Conservation (phyloP, 805 yeast genomes). For the Candida michaelii region DNA sequence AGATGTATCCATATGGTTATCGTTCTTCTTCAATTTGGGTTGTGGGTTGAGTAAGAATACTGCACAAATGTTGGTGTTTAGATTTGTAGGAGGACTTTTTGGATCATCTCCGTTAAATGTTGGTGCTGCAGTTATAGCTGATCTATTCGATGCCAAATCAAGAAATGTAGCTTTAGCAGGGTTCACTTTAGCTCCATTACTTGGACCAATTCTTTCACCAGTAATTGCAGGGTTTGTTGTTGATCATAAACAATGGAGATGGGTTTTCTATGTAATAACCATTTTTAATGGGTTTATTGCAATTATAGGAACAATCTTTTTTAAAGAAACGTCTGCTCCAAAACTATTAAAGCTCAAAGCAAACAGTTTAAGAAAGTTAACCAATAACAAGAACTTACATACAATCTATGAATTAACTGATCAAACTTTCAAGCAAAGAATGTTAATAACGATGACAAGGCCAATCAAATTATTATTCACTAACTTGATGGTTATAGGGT, state of each 20-base stretch:
- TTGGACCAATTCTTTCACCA: constrained; percentile 71
- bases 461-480: constrained; percentile 53
- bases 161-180: constrained; percentile 58
- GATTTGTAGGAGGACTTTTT: constrained; percentile 66
- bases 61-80: constrained; percentile 58
- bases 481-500: constrained; percentile 63
- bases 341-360: constrained; percentile 50
- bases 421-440: constrained; percentile 25
- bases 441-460: constrained; percentile 49
- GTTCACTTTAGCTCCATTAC: constrained; percentile 56
- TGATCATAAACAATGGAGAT: constrained; percentile 55
- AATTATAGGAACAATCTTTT: constrained; percentile 46
- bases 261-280: constrained; percentile 63
- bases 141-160: constrained; percentile 51
- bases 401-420: constrained; percentile 62
- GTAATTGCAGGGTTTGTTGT: constrained; percentile 58
- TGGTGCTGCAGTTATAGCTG: constrained; percentile 70
- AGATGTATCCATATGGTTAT: constrained; percentile 48
- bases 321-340: constrained; percentile 62
- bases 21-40: constrained; percentile 52
- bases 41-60: constrained; percentile 61
- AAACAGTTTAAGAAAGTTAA: constrained; percentile 43
- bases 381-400: constrained; percentile 57
- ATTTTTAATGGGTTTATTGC: constrained; percentile 56
- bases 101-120: constrained; percentile 68